Base-by-base conservation (phyloP, 169 alveolate genomes). In the Cryptosporidium sp. region DNA sequence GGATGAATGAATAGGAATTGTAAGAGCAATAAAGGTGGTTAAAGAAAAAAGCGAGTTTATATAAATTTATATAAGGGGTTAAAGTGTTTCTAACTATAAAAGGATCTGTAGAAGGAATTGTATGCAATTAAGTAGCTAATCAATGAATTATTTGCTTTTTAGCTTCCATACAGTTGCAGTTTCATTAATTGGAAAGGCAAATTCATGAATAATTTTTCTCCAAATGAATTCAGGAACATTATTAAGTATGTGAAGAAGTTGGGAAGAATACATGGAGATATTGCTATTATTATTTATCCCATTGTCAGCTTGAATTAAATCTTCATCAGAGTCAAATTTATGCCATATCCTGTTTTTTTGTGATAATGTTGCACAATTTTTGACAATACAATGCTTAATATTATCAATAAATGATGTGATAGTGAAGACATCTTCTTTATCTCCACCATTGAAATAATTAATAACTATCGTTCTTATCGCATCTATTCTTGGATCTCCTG, bases 91-190 rank as follows among this genome's bases (percentile, higher is more conserved):
- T 23, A 55, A n/a, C 0, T n/a, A 55, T 21, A 55, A 50, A n/a
- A 7, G 0, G 23, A 55, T 5, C 3, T n/a, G 10, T 5, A 26
- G 3, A 21, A 9, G 37, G 4, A 23, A 26, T 48, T 16, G 6
- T 2, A 48, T 48, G 55, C 0, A 48, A 14, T 48, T 7, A 14
- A 1, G 16, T 2, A 48, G 21, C 6, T 14, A 16, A 48, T 16
- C 14, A 16, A 16, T 14, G 67, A 41, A 16, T 41, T 62, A 65
- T 43, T 48, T 80, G 37, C 89, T 50, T 16, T 80, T 80, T 7
- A 80, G 50, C 41, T 59, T 62, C 89, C 89, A 80, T n/a, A 80
- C 89, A 62, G 89, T 80, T 65, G 89, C 73, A 39, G 89, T 80
- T 43, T 59, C 75, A 62, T 80, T 80, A 14, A 80, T 65, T 61